Conservation (phyloP, 2,329 filamentous ascomycete species). For the Monilinia aucupariae region DNA sequence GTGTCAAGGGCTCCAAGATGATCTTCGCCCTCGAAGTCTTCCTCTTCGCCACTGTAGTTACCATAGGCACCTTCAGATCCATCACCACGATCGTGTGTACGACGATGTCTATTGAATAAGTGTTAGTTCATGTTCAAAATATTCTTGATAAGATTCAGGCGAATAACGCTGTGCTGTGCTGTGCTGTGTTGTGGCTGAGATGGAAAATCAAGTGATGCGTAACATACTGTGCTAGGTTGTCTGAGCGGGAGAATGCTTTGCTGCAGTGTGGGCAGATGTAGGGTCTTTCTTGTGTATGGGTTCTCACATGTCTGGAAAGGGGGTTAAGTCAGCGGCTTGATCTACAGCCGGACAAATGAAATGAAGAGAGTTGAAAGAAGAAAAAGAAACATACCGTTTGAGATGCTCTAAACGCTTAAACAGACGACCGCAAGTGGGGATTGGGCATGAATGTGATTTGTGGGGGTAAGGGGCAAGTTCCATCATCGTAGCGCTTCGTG, state of each 20-base stretch:
- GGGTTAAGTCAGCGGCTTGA: slow-evolving; percentile 45
- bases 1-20: slow-evolving; percentile 75
- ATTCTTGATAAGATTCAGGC: slow-evolving; percentile 18
- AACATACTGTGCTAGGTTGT: slow-evolving; percentile 94
- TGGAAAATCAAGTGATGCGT: slow-evolving; percentile 18
- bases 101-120: slow-evolving; percentile 50
- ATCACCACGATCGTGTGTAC: slow-evolving; percentile 77
- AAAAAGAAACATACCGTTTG: slow-evolving; percentile 74
- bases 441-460: slow-evolving; percentile 98
- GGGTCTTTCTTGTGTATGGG: slow-evolving; percentile 97
- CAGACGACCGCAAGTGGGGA: slow-evolving; percentile 90
- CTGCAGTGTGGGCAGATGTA: slow-evolving; percentile 97
- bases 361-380: slow-evolving; percentile 39
- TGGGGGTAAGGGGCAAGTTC: slow-evolving; percentile 94
- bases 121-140: slow-evolving; percentile 27
- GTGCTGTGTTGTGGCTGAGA: slow-evolving; percentile 20
- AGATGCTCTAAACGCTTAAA: slow-evolving; percentile 99
- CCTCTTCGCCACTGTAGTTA: slow-evolving; percentile 62
- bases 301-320: slow-evolving; percentile 81
- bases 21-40: slow-evolving; percentile 77
- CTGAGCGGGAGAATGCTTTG: slow-evolving; percentile 97
- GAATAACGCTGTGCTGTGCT: slow-evolving; percentile 36
- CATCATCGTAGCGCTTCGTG: slow-evolving; percentile 92
- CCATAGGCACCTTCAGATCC: slow-evolving; percentile 58
- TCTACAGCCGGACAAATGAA: slow-evolving; percentile 28